phyloP scores from a whole-genome alignment of 805 yeast species.

The Kodamaea sagamina region DNA sequence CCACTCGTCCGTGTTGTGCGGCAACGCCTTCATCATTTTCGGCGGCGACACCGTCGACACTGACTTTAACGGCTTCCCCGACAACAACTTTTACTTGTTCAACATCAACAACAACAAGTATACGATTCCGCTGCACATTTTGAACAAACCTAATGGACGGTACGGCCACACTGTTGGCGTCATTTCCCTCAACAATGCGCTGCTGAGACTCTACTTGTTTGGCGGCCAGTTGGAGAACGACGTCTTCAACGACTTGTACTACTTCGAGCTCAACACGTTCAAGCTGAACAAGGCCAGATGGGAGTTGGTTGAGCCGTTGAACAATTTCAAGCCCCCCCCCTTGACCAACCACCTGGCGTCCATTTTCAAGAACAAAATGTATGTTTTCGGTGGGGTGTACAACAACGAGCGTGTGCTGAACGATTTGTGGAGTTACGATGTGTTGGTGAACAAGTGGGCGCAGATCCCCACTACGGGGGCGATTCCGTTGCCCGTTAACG shows the following conservation, averaged over 20 bases:
- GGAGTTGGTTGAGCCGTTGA: slow-evolving; percentile 65
- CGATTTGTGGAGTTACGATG: slow-evolving; percentile 82
- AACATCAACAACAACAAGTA: slow-evolving; percentile 52
- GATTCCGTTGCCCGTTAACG: slow-evolving; percentile 85
- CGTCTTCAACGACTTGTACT: slow-evolving; percentile 79
- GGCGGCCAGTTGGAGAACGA: slow-evolving; percentile 94
- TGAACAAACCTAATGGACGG: slow-evolving; percentile 79
- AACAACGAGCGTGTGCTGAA: slow-evolving; percentile 66
- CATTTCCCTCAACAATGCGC: slow-evolving; percentile 49
- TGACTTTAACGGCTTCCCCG: slow-evolving; percentile 73
- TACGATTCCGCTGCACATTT: slow-evolving; percentile 46
- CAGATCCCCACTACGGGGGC: slow-evolving; percentile 68
- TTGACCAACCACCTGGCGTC: slow-evolving; percentile 90
- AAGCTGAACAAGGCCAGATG: slow-evolving; percentile 82
- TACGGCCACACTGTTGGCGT: slow-evolving; percentile 92
- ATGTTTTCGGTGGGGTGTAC: slow-evolving; percentile 87
- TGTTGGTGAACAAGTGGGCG: slow-evolving; percentile 67
- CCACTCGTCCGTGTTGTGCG: slow-evolving; percentile 87
- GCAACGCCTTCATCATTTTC: slow-evolving; percentile 91
- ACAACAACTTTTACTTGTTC: slow-evolving; percentile 86
- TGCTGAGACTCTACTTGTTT: slow-evolving; percentile 69
- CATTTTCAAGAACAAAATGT: slow-evolving; percentile 73
- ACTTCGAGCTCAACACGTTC: slow-evolving; percentile 84
- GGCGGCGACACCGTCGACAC: slow-evolving; percentile 95
- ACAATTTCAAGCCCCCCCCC: slow-evolving; percentile 66